Base-by-base conservation (phyloP, 2,329 filamentous ascomycete species). In the Penicillium sp. region DNA sequence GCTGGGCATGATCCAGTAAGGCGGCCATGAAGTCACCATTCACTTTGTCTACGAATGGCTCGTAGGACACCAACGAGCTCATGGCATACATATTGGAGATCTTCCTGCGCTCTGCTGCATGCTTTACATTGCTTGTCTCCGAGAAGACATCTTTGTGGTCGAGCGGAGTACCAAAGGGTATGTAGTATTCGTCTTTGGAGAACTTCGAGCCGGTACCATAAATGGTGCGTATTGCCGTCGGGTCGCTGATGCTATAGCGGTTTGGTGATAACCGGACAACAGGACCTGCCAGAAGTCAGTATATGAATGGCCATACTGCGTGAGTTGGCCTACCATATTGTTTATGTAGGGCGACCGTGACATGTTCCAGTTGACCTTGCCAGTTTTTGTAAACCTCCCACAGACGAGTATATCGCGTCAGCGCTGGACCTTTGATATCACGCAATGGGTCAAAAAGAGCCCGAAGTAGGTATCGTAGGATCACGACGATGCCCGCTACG, bases 161-260 rank as follows among this genome's bases (percentile, higher is more conserved):
- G 4, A 42, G 12, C 12, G 39, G 39, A 7, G 39, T 42, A 22
- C 39, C 39, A 42, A 42, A 42, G 3, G 17, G 39, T 10, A 11
- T 34, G 54, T 69, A 69, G 31, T 57, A 67, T 37, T 57, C 54
- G 5, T 62, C 55, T 39, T 69, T 68, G 12, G 25, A 20, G 34
- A 66, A 68, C 25, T 58, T 59, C 22, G 57, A 58, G 4, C 63
- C 63, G 14, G 47, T 43, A 1, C 49, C 57, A 51, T 67, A 68
- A 12, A 69, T 65, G 11, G 38, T 58, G 15, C 55, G 59, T 2
- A 62, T 54, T 1, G 60, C 64, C 8, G 55, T 38, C 4, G 57
- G 41, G 14, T 59, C 55, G 20, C 38, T 54, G n/a, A 57, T 48
- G 22, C 61, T 65, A 49, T 62, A 63, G 15, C 51, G 55, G 5